phyloP scores from a whole-genome alignment of 2,329 filamentous ascomycete species.

The Sclerotinia minor region DNA sequence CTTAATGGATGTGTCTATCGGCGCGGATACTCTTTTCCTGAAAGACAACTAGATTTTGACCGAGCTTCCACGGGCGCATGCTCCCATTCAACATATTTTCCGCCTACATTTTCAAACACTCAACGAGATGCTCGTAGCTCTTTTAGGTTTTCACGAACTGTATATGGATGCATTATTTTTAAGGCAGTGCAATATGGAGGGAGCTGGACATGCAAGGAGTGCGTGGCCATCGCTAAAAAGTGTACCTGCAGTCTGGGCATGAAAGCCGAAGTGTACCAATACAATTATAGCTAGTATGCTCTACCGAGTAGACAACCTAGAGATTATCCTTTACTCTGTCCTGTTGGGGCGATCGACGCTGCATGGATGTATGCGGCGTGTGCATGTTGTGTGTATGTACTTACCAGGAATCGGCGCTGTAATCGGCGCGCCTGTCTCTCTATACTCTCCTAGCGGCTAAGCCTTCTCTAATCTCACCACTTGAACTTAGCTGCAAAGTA shows the following conservation, averaged over 20 bases:
- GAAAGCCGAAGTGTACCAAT: neutral
- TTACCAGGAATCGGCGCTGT: neutral
- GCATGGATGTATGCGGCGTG: neutral
- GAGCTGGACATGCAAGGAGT: constrained; percentile 2
- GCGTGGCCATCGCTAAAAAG: neutral
- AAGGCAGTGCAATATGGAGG: neutral
- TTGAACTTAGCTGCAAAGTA: constrained; percentile 6
- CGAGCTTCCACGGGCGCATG: neutral
- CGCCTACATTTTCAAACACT: neutral
- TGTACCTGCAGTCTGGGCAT: constrained; percentile 9
- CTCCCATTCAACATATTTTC: neutral
- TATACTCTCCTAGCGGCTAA: neutral
- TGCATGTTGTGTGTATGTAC: neutral
- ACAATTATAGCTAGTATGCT: neutral
- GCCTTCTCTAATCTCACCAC: neutral
- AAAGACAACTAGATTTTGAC: neutral
- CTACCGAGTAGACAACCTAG: constrained; percentile 11
- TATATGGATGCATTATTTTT: neutral
- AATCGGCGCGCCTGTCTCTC: neutral
- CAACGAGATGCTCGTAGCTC: constrained; percentile 10
- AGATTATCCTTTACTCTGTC: neutral
- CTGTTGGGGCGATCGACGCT: constrained; percentile 13
- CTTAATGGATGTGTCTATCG: neutral
- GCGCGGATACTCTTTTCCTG: neutral
- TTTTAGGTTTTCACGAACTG: neutral